Evolutionary conservation across 176 grass and related monocot genomes (phyloP), one percentile per base, ranked within the genome.

Genomic region (Chloris gayana): DNA sequence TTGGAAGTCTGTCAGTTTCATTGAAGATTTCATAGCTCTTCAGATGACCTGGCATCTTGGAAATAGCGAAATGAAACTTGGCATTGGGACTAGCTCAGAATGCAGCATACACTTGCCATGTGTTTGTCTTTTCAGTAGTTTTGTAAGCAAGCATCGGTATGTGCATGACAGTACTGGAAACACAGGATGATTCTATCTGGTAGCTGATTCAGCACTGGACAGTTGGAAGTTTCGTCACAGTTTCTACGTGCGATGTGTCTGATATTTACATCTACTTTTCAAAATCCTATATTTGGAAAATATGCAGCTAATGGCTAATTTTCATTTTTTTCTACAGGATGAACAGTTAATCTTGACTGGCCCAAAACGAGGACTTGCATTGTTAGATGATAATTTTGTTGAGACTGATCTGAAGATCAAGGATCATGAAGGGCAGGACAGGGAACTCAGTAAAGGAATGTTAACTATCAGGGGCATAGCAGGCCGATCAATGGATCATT

Each of bases 351-450:
- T 74, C 72, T 57, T 74, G 72, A 74, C 49, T 25, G 50, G 72
- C 13, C 72, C 32, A 22, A 72, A 72, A 51, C 44, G 45, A 30
- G 69, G 45, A 72, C 76, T 67, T 1, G 22, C 59, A 9, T 24
- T 74, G 19, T 13, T 74, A 57, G 21, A n/a, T 57, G 6, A 15
- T 14, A 25, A 24, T 2, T 57, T 24, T 57, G 50, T 74, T 34
- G 72, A 74, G 72, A 74, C 56, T 58, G 72, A 74, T 58, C 1
- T 58, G 19, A 74, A 37, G 72, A 74, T 74, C 22, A 37, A 57
- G 11, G 72, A 57, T 14, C 49, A 57, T 38, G 5, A 24, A 38
- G 49, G 49, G 47, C 9, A 37, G 71, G 71, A 74, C 21, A n/a
- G 51, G n/a, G 71, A 74, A 56, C 31, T 57, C 0, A 73, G 29